Percentiles rank a stretch among this genome's conserved stretches.
phyloP scores from a whole-genome alignment of 208 protist genomes.

The Vickermania spadyakhi region DNA sequence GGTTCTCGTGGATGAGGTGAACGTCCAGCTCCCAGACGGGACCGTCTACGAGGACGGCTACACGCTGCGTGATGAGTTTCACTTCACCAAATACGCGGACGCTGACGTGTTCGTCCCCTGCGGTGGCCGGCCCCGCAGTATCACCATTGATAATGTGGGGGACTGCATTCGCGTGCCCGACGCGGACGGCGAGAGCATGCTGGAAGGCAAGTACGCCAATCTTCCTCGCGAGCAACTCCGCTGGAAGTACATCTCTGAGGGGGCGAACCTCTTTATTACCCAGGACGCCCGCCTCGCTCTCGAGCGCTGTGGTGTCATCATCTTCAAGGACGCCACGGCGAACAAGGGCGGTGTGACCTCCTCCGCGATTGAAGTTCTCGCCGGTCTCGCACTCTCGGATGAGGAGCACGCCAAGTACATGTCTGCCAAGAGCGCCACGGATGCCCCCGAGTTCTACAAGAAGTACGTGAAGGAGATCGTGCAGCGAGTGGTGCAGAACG shows the following conservation, averaged over 20 bases:
- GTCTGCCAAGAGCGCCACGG: conserved; percentile 49
- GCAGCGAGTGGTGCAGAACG: conserved; percentile 78
- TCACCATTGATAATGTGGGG: conserved; percentile 90
- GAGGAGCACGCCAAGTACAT: conserved; percentile 88
- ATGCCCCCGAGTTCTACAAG: conserved; percentile 88
- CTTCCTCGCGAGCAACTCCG: conserved; percentile 36
- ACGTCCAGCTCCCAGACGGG: conserved; percentile 86
- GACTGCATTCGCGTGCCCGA: conserved; percentile 58
- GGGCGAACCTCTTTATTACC: conserved; percentile 96
- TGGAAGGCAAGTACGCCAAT: conserved; percentile 44
- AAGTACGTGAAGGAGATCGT: conserved; percentile 88
- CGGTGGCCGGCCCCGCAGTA: conserved; percentile 91
- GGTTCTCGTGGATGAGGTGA: conserved; percentile 81
- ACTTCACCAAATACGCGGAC: conserved; percentile 74
- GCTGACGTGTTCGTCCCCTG: conserved; percentile 95
- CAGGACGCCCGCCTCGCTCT: conserved; percentile 91
- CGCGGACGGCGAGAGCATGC: conserved; percentile 56
- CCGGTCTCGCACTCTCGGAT: conserved; percentile 90
- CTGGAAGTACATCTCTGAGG: conserved; percentile 95
- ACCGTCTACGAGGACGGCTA: conserved; percentile 47
- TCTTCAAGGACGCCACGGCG: conserved; percentile 90
- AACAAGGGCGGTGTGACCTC: conserved; percentile 97
- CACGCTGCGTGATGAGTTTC: conserved; percentile 91
- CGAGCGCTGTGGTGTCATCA: conserved; percentile 73
- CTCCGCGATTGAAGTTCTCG: conserved; percentile 94